Percentiles rank a stretch among this genome's conserved stretches.
These are phyloP conservation scores for Spinellus fusiger DNA, from an alignment of 192 early-diverging fungal species.

Conservation along the genomic window DNA sequence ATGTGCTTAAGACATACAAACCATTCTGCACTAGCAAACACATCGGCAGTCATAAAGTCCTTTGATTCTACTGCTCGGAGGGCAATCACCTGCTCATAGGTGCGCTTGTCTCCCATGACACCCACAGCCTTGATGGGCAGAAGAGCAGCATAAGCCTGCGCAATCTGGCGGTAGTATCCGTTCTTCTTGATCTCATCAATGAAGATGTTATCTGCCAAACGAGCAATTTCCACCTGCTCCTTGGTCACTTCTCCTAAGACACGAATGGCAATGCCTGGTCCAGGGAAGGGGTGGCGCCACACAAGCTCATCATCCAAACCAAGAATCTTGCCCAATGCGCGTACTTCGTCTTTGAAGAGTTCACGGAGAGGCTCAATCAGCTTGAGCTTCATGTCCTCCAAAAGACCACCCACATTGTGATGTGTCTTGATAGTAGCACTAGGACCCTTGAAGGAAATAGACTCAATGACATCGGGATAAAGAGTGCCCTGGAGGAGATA, in stretches of 20 bases:
- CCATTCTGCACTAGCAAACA: constrained; percentile 35
- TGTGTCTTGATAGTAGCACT: constrained; percentile 98
- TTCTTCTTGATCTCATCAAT: constrained; percentile 99
- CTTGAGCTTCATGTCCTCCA: constrained; percentile 96
- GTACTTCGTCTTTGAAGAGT: constrained; percentile 99
- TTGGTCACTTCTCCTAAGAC: constrained; percentile 93
- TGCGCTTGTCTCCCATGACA: constrained; percentile 98
- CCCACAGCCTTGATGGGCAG: constrained; percentile 94
- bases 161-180: constrained; percentile 93
- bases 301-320: constrained; percentile 90
- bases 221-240: constrained; percentile 90
- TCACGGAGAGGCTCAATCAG: constrained; percentile 97
- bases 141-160: constrained; percentile 96
- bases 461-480: constrained; percentile 99
- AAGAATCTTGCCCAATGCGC: constrained; percentile 87
- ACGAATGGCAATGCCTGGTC: constrained; percentile 98
- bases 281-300: constrained; percentile 99
- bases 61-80: constrained; percentile 93
- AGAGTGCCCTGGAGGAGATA: constrained; percentile 96
- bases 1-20: constrained; percentile 79
- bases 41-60: constrained; percentile 99
- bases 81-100: constrained; percentile 98
- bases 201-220: constrained; percentile 93
- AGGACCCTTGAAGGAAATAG: constrained; percentile 98
- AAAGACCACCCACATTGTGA: constrained; percentile 97